Conservation (phyloP, 371 early-diverging fungal genomes). For the Mortierella sp. region DNA sequence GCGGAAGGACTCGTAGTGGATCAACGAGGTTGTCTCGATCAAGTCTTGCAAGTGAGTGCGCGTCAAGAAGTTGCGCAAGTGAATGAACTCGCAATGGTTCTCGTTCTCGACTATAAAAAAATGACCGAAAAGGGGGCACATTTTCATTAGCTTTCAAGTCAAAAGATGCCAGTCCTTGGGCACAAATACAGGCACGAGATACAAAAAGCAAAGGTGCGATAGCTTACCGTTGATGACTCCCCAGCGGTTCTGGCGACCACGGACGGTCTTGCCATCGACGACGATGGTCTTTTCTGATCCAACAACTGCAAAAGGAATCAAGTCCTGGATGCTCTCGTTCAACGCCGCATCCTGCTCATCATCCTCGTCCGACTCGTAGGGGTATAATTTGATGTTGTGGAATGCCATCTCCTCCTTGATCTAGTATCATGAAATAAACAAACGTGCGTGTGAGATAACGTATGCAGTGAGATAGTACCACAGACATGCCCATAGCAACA, state of each 20-base stretch:
- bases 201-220: background rate
- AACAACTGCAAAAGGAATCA: conserved; percentile 89
- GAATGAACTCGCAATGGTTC: conserved; percentile 83
- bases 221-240: conserved; percentile 76
- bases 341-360: conserved; percentile 82
- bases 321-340: conserved; percentile 81
- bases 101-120: conserved; percentile 72
- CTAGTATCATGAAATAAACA: conserved; percentile 41
- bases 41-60: conserved; percentile 89
- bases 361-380: conserved; percentile 87
- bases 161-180: too few species aligned
- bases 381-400: conserved; percentile 93
- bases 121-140: conserved; percentile 3
- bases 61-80: conserved; percentile 89
- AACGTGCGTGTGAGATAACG: background rate
- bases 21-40: conserved; percentile 88
- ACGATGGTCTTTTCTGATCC: conserved; percentile 87
- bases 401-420: conserved; percentile 93
- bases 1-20: conserved; percentile 95
- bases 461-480: background rate
- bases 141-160: too few species aligned
- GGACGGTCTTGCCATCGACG: conserved; percentile 84
- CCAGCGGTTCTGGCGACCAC: conserved; percentile 79
- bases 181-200: background rate
- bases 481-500: background rate